Base-by-base conservation (phyloP, 352 stramenopile genomes). In the Phytophthora hibernalis region DNA sequence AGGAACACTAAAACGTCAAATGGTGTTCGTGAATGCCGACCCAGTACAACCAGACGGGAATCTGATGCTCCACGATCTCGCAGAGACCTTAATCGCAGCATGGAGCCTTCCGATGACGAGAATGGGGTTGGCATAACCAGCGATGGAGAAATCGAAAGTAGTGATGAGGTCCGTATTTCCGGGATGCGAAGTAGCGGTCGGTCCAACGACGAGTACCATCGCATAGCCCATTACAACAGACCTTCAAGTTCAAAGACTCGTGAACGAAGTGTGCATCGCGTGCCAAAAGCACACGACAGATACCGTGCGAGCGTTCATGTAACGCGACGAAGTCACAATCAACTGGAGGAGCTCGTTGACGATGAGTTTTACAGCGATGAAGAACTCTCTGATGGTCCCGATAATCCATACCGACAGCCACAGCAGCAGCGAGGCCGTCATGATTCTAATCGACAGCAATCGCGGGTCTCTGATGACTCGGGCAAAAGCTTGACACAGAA, bases 351-450 rank as follows among this genome's bases (percentile, higher is more conserved):
- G 18, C 18, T n/a, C 2, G 15, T 37, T 20, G 1, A 15, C 16
- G 45, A 28, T 52, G 42, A 50, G 2, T 16, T 24, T 22, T 30
- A 30, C 4, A 67, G 54, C 31, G 69, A 70, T 3, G 53, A 70
- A 37, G 51, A 67, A 0, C 43, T 58, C 8, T 68, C 66, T 8
- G 59, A 57, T 16, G 59, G 62, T 7, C 58, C 58, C 6, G 65
- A 72, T n/a, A 56, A 37, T 0, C 30, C 59, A 33, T 24, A 47
- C 16, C 20, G 59, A 43, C 62, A 30, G 4, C 42, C 44, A 13
- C 58, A 28, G 5, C 26, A 20, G 1, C 54, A 35, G 2, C 18
- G 13, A 43, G 22, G 38, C 8, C 52, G 9, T 2, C 16, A 31
- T 22, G 4, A 33, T 2, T 38, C 28, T 1, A 9, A n/a, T 3